Evolutionary conservation across 768 basidiomycete genomes (phyloP).

Genomic region (Suillus placidus): DNA sequence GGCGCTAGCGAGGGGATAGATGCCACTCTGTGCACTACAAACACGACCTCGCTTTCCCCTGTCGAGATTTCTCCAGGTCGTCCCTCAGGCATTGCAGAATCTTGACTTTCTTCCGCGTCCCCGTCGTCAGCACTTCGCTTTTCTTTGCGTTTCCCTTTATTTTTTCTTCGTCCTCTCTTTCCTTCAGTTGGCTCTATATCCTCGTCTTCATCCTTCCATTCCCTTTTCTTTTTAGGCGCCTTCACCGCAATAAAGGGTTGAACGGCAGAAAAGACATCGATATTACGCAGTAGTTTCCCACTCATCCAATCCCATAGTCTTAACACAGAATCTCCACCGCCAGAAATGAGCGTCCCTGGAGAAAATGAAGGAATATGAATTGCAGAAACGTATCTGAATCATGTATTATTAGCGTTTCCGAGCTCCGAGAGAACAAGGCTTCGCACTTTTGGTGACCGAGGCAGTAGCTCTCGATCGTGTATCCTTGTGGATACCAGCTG

Average conservation of each 20-base stretch:
- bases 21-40: slow-evolving; percentile 61
- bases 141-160: slow-evolving; percentile 20
- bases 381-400: slow-evolving; percentile 77
- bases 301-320: slow-evolving; percentile 82
- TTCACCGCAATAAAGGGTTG: slow-evolving; percentile 49
- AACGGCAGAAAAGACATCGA: slow-evolving; percentile 52
- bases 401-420: background rate
- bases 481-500: slow-evolving; percentile 87
- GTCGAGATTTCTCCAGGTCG: background rate
- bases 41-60: slow-evolving; percentile 39
- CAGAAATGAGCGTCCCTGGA: slow-evolving; percentile 66
- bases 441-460: slow-evolving; percentile 81
- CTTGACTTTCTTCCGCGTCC: slow-evolving; percentile 29
- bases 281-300: slow-evolving; percentile 54
- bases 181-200: slow-evolving; percentile 18
- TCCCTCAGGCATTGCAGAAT: slow-evolving; percentile 1
- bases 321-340: slow-evolving; percentile 81
- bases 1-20: slow-evolving; percentile 42
- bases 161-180: slow-evolving; percentile 22
- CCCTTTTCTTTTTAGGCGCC: slow-evolving; percentile 32
- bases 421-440: background rate
- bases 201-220: slow-evolving; percentile 34
- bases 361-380: slow-evolving; percentile 63
- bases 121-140: slow-evolving; percentile 13
- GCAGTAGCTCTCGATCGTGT: slow-evolving; percentile 84